phyloP scores from a whole-genome alignment of 1,284 basidiomycete genomes.

The Tranzscheliella williamsii region DNA sequence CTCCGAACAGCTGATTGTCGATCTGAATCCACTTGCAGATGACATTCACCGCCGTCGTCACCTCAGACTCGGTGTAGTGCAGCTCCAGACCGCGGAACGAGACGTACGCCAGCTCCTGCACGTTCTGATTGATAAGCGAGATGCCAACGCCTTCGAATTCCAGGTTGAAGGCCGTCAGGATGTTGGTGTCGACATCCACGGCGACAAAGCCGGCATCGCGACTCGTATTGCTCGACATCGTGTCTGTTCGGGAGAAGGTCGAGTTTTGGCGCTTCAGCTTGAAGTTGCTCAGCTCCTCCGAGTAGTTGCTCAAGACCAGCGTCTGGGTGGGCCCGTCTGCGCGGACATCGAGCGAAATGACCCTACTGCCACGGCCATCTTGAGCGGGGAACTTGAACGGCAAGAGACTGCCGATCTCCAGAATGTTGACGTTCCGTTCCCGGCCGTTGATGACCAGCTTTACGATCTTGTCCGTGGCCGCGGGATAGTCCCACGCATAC shows the following conservation, averaged over 20 bases:
- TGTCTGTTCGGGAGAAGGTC: constrained; percentile 71
- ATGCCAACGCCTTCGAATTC: constrained; percentile 90
- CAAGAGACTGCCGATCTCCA: constrained; percentile 91
- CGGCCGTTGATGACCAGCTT: constrained; percentile 70
- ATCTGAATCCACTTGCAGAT: constrained; percentile 90
- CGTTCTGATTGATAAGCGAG: constrained; percentile 83
- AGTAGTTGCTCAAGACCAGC: constrained; percentile 84
- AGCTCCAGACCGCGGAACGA: constrained; percentile 79
- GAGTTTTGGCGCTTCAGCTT: constrained; percentile 72
- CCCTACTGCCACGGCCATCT: constrained; percentile 63
- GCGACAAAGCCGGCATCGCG: constrained; percentile 73
- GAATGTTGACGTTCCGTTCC: constrained; percentile 81
- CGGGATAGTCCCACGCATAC: constrained; percentile 96
- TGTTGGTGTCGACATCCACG: constrained; percentile 72
- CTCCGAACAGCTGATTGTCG: constrained; percentile 91
- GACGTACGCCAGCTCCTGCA: constrained; percentile 88
- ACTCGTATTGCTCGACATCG: constrained; percentile 71
- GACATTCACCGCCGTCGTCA: constrained; percentile 79
- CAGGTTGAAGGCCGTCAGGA: constrained; percentile 73
- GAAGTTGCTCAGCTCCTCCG: constrained; percentile 83
- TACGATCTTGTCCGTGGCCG: constrained; percentile 80
- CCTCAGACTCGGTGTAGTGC: constrained; percentile 80
- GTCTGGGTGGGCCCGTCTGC: constrained; percentile 87
- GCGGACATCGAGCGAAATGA: constrained; percentile 87
- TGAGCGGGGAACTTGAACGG: constrained; percentile 76